Percentiles rank a stretch among this genome's conserved stretches.
Evolutionary conservation across 225 moss, liverwort and hornwort genomes (phyloP).

Genomic region (Neckera pumila): DNA sequence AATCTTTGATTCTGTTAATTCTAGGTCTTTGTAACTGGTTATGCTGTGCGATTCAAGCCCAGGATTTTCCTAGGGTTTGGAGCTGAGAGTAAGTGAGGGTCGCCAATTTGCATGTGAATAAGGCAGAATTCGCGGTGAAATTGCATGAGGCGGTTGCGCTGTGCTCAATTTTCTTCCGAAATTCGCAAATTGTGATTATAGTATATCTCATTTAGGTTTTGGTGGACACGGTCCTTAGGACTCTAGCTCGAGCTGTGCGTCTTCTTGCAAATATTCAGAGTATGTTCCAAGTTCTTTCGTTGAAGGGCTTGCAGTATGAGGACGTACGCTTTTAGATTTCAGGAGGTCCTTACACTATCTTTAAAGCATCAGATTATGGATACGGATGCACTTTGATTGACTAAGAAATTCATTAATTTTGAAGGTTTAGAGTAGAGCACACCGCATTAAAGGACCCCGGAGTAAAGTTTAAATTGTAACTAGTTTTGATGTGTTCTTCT

Average conservation of each 20-base stretch:
- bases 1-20: background rate
- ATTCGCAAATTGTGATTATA: background rate
- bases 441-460: background rate
- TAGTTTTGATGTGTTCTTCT: background rate
- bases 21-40: background rate
- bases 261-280: background rate
- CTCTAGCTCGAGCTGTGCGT: background rate
- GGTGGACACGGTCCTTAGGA: background rate
- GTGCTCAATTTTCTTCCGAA: background rate
- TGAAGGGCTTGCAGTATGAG: background rate
- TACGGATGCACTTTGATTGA: background rate
- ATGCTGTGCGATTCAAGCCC: background rate
- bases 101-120: background rate
- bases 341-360: background rate
- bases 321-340: background rate
- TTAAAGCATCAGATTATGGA: background rate
- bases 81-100: background rate
- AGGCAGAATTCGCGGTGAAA: background rate
- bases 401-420: background rate
- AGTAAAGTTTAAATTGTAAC: background rate
- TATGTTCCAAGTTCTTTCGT: background rate
- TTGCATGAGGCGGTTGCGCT: background rate
- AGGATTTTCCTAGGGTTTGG: conserved; percentile 14
- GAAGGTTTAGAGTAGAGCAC: background rate
- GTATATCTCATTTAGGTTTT: background rate